Percentiles rank a stretch among this genome's conserved stretches.
Evolutionary conservation across 495 filamentous ascomycete species (phyloP).

Genomic region (Neurospora africana): DNA sequence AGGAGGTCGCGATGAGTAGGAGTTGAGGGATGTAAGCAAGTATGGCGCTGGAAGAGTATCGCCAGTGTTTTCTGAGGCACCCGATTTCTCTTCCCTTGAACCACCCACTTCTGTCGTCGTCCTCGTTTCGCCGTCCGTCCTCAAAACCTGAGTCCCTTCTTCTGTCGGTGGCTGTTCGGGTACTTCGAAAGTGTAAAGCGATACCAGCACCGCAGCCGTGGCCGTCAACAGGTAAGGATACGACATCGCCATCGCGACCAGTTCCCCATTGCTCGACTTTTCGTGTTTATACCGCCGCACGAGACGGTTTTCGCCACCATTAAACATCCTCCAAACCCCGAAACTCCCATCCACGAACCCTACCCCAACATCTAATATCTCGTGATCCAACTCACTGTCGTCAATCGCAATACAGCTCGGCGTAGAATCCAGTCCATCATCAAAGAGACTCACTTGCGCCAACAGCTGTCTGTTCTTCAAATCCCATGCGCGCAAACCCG

Average conservation of each 20-base stretch:
- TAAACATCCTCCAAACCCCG: conserved; percentile 52
- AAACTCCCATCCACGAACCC: conserved; percentile 75
- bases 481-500: conserved; percentile 70
- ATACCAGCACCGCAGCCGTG: conserved; percentile 58
- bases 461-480: conserved; percentile 49
- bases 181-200: conserved; percentile 55
- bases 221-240: conserved; percentile 72
- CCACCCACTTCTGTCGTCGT: not conserved
- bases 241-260: conserved; percentile 66
- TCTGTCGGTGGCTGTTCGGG: conserved; percentile 14
- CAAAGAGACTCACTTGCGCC: conserved; percentile 31
- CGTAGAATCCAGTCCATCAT: conserved; percentile 10
- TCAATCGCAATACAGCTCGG: conserved; percentile 65
- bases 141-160: not conserved
- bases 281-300: conserved; percentile 42
- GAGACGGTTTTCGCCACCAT: conserved; percentile 32
- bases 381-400: conserved; percentile 25
- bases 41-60: conserved; percentile 28
- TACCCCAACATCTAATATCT: conserved; percentile 45
- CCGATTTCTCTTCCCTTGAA: not conserved
- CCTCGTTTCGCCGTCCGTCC: not conserved
- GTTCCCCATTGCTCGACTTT: conserved; percentile 47
- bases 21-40: conserved; percentile 70
- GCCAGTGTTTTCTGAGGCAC: not conserved
- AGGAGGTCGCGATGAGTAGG: conserved; percentile 69